Percentiles rank a stretch among this genome's conserved stretches.
Evolutionary conservation across 2,329 filamentous ascomycete genomes (phyloP).

Genomic region (Penicillium sp.): DNA sequence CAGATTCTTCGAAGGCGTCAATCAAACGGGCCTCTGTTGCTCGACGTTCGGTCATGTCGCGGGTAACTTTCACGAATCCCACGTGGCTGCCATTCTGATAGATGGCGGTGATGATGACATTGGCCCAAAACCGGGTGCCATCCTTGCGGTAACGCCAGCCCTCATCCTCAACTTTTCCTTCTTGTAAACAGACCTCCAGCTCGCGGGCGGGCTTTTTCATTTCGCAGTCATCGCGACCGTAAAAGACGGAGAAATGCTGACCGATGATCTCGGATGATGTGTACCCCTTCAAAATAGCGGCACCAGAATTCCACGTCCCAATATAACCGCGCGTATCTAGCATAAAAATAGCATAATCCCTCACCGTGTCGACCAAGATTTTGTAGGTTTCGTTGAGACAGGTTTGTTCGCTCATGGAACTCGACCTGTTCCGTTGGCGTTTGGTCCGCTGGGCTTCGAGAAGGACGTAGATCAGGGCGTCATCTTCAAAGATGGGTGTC

Average conservation of each 20-base stretch:
- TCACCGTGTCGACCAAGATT: slow-evolving; percentile 62
- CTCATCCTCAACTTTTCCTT: slow-evolving; percentile 60
- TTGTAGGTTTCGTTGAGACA: slow-evolving; percentile 58
- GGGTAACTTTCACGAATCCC: slow-evolving; percentile 60
- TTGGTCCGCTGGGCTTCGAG: slow-evolving; percentile 45
- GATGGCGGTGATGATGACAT: slow-evolving; percentile 59
- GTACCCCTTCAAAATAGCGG: slow-evolving; percentile 58
- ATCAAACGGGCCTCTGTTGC: slow-evolving; percentile 57
- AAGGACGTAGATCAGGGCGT: slow-evolving; percentile 42
- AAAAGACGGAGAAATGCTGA: slow-evolving; percentile 60
- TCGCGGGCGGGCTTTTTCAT: slow-evolving; percentile 54
- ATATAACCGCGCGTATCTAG: slow-evolving; percentile 57
- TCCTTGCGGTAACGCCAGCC: slow-evolving; percentile 61
- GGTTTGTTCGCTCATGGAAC: slow-evolving; percentile 42
- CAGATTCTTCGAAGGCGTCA: slow-evolving; percentile 61
- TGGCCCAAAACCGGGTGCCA: slow-evolving; percentile 61
- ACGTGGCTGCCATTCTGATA: slow-evolving; percentile 55
- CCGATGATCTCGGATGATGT: slow-evolving; percentile 56
- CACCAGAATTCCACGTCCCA: slow-evolving; percentile 59
- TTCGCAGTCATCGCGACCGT: slow-evolving; percentile 52
- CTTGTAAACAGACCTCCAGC: slow-evolving; percentile 53
- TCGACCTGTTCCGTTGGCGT: slow-evolving; percentile 24
- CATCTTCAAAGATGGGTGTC: slow-evolving; percentile 46
- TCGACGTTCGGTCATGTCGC: slow-evolving; percentile 58
- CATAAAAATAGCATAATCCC: slow-evolving; percentile 65